phyloP scores from a whole-genome alignment of 441 rosid species.

The Erodium texanum region DNA sequence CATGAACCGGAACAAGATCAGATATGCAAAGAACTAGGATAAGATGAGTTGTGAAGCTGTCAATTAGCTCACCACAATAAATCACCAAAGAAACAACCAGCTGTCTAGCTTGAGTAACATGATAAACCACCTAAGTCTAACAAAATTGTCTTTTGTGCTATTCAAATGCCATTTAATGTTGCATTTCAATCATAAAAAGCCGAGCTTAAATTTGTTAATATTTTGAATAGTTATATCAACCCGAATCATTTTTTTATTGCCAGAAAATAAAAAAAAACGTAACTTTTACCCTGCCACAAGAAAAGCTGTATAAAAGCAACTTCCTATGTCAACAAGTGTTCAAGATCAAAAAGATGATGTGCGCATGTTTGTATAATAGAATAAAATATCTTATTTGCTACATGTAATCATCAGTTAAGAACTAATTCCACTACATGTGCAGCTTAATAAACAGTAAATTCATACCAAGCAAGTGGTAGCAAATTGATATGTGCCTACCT shows the following conservation, averaged over 20 bases:
- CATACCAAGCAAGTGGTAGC: neutral
- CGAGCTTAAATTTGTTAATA: neutral
- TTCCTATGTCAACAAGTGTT: neutral
- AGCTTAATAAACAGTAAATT: slow-evolving; percentile 3
- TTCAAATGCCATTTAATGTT: neutral
- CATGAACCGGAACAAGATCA: neutral
- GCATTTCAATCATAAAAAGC: neutral
- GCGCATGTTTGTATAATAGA: neutral
- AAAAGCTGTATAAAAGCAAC: neutral
- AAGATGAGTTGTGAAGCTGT: neutral
- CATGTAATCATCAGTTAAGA: neutral
- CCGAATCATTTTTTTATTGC: neutral
- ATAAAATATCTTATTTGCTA: neutral
- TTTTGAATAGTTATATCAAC: neutral
- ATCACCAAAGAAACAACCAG: no score
- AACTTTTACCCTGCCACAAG: neutral
- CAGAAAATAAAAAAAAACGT: neutral
- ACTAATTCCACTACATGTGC: neutral
- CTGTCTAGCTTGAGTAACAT: no score
- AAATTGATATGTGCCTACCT: slow-evolving; percentile 28
- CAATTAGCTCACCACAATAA: no score
- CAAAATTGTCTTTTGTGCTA: neutral
- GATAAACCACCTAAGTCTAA: no score
- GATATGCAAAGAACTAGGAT: neutral
- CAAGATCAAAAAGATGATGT: neutral